Conservation (phyloP, 768 basidiomycete species). For the Trametes sanguinea region DNA sequence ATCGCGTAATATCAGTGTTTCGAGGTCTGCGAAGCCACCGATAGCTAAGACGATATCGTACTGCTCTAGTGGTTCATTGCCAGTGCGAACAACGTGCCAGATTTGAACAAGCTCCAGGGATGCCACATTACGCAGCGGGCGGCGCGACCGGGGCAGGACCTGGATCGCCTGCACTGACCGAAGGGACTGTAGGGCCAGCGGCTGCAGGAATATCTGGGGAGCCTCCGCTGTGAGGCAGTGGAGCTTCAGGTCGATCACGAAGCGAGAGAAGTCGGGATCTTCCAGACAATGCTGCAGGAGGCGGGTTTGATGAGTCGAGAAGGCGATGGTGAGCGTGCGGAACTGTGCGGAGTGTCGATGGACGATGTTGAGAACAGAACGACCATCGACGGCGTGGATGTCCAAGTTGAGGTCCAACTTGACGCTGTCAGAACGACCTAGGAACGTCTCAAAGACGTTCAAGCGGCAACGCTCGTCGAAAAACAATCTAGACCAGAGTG, state of each 20-base stretch:
- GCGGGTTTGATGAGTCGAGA: neutral
- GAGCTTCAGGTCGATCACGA: neutral
- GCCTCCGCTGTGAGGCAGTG: slow-evolving; percentile 2
- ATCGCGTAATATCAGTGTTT: neutral
- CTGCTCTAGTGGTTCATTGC: neutral
- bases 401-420: neutral
- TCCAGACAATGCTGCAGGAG: neutral
- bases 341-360: neutral
- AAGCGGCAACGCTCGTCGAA: neutral
- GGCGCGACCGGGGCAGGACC: neutral
- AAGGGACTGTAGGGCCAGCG: neutral
- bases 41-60: neutral
- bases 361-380: neutral
- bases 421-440: neutral
- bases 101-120: neutral
- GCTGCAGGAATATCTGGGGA: neutral
- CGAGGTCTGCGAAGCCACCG: neutral
- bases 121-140: neutral
- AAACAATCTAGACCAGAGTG: neutral
- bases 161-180: neutral
- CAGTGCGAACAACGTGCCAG: neutral
- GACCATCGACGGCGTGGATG: neutral
- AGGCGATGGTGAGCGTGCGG: neutral
- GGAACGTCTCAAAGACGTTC: neutral
- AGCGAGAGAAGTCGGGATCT: neutral